phyloP scores from a whole-genome alignment of 2,329 filamentous ascomycete species.

The Cercospora berteroae region DNA sequence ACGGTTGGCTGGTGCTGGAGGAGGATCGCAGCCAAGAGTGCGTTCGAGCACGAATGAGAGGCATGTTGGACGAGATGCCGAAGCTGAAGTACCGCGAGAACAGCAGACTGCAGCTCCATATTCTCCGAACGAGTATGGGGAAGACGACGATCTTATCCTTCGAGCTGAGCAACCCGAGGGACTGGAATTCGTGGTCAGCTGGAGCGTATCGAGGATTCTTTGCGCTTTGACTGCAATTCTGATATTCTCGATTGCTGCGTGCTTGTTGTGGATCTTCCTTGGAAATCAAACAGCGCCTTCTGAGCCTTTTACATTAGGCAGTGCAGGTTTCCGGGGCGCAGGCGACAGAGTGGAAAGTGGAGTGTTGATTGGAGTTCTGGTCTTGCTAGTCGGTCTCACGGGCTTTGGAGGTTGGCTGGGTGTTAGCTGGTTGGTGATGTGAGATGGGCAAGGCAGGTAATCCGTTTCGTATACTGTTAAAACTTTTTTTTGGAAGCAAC shows the following conservation, averaged over 20 bases:
- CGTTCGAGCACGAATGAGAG: conserved; percentile 1
- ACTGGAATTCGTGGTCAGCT: conserved; percentile 40
- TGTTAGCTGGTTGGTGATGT: conserved; percentile 41
- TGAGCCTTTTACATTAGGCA: conserved; percentile 12
- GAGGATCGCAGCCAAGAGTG: conserved; percentile 19
- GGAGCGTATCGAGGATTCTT: conserved; percentile 35
- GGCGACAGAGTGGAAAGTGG: conserved; percentile 39
- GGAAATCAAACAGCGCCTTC: conserved; percentile 29
- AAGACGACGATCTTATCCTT: conserved; percentile 8
- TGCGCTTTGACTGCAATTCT: conserved; percentile 33
- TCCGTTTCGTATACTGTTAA: background rate
- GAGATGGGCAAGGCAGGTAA: background rate
- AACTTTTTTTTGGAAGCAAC: background rate
- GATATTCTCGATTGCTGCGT: conserved; percentile 32
- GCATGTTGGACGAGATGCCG: background rate
- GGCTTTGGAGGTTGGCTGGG: conserved; percentile 39
- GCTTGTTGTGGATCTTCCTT: conserved; percentile 40
- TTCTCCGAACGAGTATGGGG: background rate
- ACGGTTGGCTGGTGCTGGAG: conserved; percentile 30
- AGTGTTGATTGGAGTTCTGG: conserved; percentile 37
- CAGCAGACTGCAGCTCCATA: background rate
- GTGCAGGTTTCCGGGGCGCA: conserved; percentile 32
- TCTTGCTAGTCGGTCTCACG: conserved; percentile 38
- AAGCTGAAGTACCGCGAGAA: background rate
- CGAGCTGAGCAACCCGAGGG: conserved; percentile 34